phyloP scores from a whole-genome alignment of 2,329 filamentous ascomycete genomes.

The Neofusicoccum sp. region DNA sequence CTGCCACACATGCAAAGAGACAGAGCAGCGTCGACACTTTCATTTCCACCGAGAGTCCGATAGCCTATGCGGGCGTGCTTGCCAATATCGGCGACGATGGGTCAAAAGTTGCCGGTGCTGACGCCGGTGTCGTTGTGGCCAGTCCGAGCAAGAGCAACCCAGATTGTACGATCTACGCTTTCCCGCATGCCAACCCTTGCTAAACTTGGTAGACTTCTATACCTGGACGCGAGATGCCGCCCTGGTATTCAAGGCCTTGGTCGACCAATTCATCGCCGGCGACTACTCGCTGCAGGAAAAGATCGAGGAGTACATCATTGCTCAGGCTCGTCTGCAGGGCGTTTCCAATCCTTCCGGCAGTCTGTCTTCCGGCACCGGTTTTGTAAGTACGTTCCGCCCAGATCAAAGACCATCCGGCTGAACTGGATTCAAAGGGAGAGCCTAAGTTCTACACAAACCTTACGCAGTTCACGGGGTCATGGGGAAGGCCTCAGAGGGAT shows the following conservation, averaged over 20 bases:
- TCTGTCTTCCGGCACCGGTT: constrained; percentile 34
- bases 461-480: constrained; percentile 36
- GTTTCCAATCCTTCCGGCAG: constrained; percentile 39
- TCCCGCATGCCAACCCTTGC: neutral
- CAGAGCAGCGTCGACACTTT: constrained; percentile 7
- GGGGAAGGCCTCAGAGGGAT: constrained; percentile 46
- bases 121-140: constrained; percentile 42
- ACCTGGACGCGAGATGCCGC: constrained; percentile 21
- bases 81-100: constrained; percentile 16
- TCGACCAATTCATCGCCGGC: constrained; percentile 27
- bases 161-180: constrained; percentile 32
- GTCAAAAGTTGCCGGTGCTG: constrained; percentile 24
- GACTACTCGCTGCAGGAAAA: constrained; percentile 19
- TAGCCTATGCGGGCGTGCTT: constrained; percentile 8
- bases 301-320: constrained; percentile 32
- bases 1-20: neutral
- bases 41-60: constrained; percentile 12
- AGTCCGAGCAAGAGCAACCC: constrained; percentile 43
- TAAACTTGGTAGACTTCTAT: constrained; percentile 37
- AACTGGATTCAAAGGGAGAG: constrained; percentile 31
- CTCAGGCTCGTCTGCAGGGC: constrained; percentile 38
- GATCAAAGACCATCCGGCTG: neutral
- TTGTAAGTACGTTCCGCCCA: constrained; percentile 21
- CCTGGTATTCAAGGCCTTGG: constrained; percentile 15
- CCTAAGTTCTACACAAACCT: constrained; percentile 43